These are phyloP conservation scores for Volutella citrinella DNA, from an alignment of 2,329 filamentous ascomycete genomes.

Conservation along the genomic window DNA sequence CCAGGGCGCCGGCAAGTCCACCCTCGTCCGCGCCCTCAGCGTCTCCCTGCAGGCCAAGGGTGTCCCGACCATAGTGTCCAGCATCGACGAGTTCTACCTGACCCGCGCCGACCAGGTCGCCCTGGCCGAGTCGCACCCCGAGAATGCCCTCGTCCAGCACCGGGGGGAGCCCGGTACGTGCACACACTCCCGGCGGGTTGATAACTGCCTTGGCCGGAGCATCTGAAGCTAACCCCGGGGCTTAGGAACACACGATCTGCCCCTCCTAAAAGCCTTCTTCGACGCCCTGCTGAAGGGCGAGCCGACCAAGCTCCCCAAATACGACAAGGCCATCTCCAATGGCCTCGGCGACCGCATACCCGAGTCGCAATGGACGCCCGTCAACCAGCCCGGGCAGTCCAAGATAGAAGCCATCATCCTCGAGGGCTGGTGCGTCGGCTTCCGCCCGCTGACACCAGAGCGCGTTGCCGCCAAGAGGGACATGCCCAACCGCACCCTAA, in stretches of 20 bases:
- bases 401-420: conserved; percentile 69
- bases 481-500: conserved; percentile 47
- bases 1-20: conserved; percentile 91
- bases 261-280: conserved; percentile 63
- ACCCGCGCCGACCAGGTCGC: conserved; percentile 64
- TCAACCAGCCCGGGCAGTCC: conserved; percentile 49
- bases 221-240: conserved; percentile 7
- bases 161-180: conserved; percentile 70
- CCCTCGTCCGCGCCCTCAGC: conserved; percentile 69
- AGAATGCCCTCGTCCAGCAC: conserved; percentile 75
- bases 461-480: conserved; percentile 51
- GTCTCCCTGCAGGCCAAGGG: conserved; percentile 54
- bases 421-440: conserved; percentile 90
- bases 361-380: conserved; percentile 56
- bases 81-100: conserved; percentile 89
- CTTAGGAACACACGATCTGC: conserved; percentile 67
- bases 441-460: conserved; percentile 58
- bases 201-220: neutral
- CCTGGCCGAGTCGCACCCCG: conserved; percentile 62
- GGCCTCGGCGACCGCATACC: conserved; percentile 76
- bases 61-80: conserved; percentile 68
- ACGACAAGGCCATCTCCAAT: conserved; percentile 77
- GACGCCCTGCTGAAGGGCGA: conserved; percentile 48
- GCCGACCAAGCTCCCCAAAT: conserved; percentile 63
- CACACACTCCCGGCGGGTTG: conserved; percentile 6